Percentiles rank a stretch among this genome's conserved stretches.
These are phyloP conservation scores for Amauroascus niger DNA, from an alignment of 2,329 filamentous ascomycete species.

Conservation along the genomic window DNA sequence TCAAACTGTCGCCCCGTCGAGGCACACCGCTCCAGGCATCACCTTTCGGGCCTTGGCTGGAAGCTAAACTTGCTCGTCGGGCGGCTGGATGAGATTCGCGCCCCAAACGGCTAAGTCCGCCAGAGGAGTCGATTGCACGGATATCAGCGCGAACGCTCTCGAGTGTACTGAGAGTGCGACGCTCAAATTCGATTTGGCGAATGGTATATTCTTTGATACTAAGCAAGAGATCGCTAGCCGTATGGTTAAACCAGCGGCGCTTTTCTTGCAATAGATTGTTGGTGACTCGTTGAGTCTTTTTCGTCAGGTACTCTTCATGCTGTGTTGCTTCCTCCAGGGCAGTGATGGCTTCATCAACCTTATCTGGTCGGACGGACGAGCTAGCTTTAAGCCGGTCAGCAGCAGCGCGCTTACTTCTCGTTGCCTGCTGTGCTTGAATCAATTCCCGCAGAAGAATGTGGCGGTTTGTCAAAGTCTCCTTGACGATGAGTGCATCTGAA, in stretches of 20 bases:
- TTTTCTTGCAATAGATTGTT: slow-evolving; percentile 80
- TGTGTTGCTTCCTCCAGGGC: slow-evolving; percentile 78
- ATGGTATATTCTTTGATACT: slow-evolving; percentile 87
- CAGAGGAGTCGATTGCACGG: slow-evolving; percentile 80
- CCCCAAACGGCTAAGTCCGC: slow-evolving; percentile 79
- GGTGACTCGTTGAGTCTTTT: slow-evolving; percentile 83
- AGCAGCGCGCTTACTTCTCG: slow-evolving; percentile 70
- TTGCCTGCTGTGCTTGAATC: slow-evolving; percentile 76
- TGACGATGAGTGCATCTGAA: slow-evolving; percentile 92
- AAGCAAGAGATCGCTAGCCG: slow-evolving; percentile 68
- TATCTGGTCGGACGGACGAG: slow-evolving; percentile 80
- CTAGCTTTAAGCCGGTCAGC: slow-evolving; percentile 82
- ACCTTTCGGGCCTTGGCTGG: slow-evolving; percentile 92
- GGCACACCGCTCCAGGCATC: slow-evolving; percentile 96
- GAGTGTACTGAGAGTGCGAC: slow-evolving; percentile 81
- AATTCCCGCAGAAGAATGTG: slow-evolving; percentile 93
- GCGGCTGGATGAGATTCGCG: slow-evolving; percentile 72
- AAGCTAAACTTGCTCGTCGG: slow-evolving; percentile 66
- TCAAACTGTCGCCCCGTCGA: slow-evolving; percentile 66
- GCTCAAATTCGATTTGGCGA: slow-evolving; percentile 89
- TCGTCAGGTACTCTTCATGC: slow-evolving; percentile 68
- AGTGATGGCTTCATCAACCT: slow-evolving; percentile 94
- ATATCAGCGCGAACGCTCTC: slow-evolving; percentile 90
- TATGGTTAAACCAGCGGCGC: slow-evolving; percentile 81
- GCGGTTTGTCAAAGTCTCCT: slow-evolving; percentile 93